These are phyloP conservation scores for Colletotrichum musicola DNA, from an alignment of 2,329 filamentous ascomycete genomes.

Conservation along the genomic window DNA sequence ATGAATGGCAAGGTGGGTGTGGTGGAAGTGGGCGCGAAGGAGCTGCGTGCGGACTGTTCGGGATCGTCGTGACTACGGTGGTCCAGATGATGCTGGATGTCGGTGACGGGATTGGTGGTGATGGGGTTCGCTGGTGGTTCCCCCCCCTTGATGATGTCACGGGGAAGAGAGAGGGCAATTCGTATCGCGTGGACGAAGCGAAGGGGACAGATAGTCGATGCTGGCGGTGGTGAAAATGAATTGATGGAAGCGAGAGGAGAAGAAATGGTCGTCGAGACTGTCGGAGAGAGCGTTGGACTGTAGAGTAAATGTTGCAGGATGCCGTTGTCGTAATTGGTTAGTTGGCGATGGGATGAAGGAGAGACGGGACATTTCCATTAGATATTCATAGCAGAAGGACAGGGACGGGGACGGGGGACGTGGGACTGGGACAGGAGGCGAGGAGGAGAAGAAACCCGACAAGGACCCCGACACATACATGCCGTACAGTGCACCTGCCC, in stretches of 20 bases:
- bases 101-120: constrained; percentile 9
- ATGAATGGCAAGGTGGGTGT: constrained; percentile 39
- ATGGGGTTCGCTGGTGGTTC: constrained; percentile 18
- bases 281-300: constrained; percentile 14
- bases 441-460: constrained; percentile 13
- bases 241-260: constrained; percentile 32
- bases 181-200: constrained; percentile 10
- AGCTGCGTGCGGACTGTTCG: constrained; percentile 19
- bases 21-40: constrained; percentile 9
- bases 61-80: constrained; percentile 21
- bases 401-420: constrained; percentile 12
- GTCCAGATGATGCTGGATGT: constrained; percentile 28
- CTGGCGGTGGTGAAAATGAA: constrained; percentile 16
- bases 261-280: constrained; percentile 32
- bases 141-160: constrained; percentile 40
- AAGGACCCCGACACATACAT: constrained; percentile 29
- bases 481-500: neutral
- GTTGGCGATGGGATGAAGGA: constrained; percentile 38
- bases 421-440: constrained; percentile 13
- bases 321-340: constrained; percentile 38
- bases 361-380: constrained; percentile 34
- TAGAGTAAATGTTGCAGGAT: constrained; percentile 34
- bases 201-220: constrained; percentile 16
- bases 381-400: constrained; percentile 36
- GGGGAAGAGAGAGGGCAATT: constrained; percentile 19